Conservation (phyloP, 371 early-diverging fungal species). For the Coemansia sp. region DNA sequence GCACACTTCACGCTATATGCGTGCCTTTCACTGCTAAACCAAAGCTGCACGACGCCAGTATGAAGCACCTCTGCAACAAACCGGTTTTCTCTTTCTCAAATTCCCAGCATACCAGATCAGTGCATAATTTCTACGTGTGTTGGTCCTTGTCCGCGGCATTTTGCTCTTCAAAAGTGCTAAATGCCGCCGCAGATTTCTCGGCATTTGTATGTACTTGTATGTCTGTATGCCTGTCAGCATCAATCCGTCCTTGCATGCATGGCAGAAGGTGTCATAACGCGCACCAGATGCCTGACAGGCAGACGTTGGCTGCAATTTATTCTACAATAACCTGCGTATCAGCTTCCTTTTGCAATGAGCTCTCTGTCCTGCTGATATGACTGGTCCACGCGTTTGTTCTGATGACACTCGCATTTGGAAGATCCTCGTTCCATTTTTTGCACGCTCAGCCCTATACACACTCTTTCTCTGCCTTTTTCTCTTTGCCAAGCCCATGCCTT, state of each 20-base stretch:
- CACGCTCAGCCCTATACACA: not conserved
- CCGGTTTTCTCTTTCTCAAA: not conserved
- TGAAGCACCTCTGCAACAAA: not conserved
- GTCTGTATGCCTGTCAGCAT: not conserved
- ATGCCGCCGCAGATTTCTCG: not conserved
- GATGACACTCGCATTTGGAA: not conserved
- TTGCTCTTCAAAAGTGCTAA: not conserved
- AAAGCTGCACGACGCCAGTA: not conserved
- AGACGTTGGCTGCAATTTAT: not conserved
- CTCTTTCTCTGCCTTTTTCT: not conserved
- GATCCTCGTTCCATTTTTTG: not conserved
- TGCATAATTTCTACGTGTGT: not conserved
- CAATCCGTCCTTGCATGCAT: not conserved
- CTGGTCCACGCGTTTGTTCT: not conserved
- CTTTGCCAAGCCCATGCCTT: not conserved
- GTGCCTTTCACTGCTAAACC: not conserved
- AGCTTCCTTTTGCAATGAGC: not conserved
- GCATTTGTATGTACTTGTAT: not conserved
- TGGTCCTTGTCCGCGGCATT: not conserved
- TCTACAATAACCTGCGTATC: not conserved
- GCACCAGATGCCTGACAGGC: not conserved
- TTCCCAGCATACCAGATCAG: not conserved
- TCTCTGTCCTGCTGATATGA: not conserved
- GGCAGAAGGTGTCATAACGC: not conserved
- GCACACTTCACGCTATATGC: not conserved